phyloP scores from a whole-genome alignment of 2,329 filamentous ascomycete genomes.

The Fusarium nurragi region DNA sequence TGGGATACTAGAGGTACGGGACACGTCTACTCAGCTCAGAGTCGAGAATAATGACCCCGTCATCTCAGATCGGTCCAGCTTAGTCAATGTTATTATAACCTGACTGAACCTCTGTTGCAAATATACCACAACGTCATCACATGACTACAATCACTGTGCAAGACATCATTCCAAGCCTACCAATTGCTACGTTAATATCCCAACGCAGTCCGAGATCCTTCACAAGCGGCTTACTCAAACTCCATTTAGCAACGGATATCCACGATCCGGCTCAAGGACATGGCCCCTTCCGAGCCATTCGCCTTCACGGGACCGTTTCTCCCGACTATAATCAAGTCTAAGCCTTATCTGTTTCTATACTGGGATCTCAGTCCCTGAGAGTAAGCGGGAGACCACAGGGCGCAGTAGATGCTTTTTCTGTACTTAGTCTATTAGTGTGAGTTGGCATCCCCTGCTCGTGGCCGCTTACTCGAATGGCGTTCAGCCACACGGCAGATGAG shows the following conservation, averaged over 20 bases:
- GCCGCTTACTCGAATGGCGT: slow-evolving; percentile 4
- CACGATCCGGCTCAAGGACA: not conserved
- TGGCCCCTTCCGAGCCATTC: not conserved
- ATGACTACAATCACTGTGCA: not conserved
- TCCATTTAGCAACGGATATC: slow-evolving; percentile 17
- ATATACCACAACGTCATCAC: not conserved
- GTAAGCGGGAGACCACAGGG: slow-evolving; percentile 1
- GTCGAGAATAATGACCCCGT: too few relatives aligned
- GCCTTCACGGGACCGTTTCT: not conserved
- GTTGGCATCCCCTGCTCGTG: not conserved
- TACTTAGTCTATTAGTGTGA: too few relatives aligned
- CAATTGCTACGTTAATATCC: not conserved
- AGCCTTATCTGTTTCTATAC: slow-evolving; percentile 17
- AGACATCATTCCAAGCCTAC: not conserved
- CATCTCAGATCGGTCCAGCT: too few relatives aligned
- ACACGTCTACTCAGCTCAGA: too few relatives aligned
- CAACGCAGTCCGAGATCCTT: not conserved
- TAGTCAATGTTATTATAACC: not conserved
- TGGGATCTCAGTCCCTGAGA: slow-evolving; percentile 1
- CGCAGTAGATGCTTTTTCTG: slow-evolving; percentile 3
- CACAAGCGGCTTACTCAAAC: not conserved
- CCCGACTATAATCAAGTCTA: slow-evolving; percentile 3
- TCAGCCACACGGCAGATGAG: slow-evolving; percentile 22
- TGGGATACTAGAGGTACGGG: too few relatives aligned
- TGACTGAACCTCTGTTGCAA: too few relatives aligned